These are phyloP conservation scores for Akanthomyces lecanii DNA, from an alignment of 2,329 filamentous ascomycete genomes.

Conservation along the genomic window DNA sequence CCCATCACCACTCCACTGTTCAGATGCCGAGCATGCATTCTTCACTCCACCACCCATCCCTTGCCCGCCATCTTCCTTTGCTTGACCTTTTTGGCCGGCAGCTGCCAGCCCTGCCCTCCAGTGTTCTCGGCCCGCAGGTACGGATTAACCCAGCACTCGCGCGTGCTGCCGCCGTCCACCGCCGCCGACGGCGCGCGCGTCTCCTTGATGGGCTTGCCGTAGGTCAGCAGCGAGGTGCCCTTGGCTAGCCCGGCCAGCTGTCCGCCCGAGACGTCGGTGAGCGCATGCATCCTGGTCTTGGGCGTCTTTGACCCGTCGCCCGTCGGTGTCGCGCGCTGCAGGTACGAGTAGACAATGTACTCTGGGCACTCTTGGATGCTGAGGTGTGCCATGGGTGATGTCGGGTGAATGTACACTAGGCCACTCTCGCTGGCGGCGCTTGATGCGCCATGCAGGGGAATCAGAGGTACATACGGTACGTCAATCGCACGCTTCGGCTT, in stretches of 20 bases:
- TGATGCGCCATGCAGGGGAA: constrained; percentile 53
- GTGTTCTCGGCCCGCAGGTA: constrained; percentile 65
- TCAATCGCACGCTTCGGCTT: constrained; percentile 85
- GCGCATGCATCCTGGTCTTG: constrained; percentile 81
- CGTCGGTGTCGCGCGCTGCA: constrained; percentile 63
- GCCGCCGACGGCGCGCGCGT: constrained; percentile 43
- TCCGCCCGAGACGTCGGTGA: constrained; percentile 71
- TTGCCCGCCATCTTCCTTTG: constrained; percentile 70
- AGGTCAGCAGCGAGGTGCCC: constrained; percentile 76
- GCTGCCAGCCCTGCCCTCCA: constrained; percentile 71
- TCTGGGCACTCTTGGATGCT: constrained; percentile 71
- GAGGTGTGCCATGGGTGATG: constrained; percentile 70
- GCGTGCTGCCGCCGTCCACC: constrained; percentile 37
- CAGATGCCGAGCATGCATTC: not conserved
- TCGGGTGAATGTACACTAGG: constrained; percentile 83
- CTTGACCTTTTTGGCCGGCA: constrained; percentile 78
- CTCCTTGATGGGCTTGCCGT: constrained; percentile 90
- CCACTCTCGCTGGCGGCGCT: constrained; percentile 47
- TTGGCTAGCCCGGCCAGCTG: constrained; percentile 77
- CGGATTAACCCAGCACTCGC: constrained; percentile 82
- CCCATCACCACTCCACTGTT: not conserved
- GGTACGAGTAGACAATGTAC: constrained; percentile 81
- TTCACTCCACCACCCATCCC: constrained; percentile 67
- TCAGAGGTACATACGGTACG: constrained; percentile 83
- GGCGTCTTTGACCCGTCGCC: constrained; percentile 51